Base-by-base conservation (phyloP, 2,329 filamentous ascomycete genomes). In the Sclerotinia nivalis region DNA sequence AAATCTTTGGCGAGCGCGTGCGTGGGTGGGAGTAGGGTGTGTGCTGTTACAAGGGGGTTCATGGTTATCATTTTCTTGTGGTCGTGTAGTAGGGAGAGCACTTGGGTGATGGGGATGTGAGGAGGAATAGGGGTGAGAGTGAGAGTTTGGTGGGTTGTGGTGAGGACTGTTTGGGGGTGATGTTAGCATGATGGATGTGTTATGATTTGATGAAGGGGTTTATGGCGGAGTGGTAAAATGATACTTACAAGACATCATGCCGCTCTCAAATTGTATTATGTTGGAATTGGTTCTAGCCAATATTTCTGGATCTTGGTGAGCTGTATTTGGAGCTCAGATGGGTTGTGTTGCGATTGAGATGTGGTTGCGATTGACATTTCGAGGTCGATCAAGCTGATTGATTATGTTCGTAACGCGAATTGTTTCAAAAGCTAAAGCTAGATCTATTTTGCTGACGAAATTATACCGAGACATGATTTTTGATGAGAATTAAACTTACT, bases 1-100 rank as follows among this genome's bases (percentile, higher is more conserved):
- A 77, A 77, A 34, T 70, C 49, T 22, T 28, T 25, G 56, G 55
- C 47, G 47, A 50, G 66, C 12, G 31, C 20, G 22, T 61, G 55
- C n/a, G 66, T 61, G 4, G 91, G 84, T 45, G 85, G 83, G 80
- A 92, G 91, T 56, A 84, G 84, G 71, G 88, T 85, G 72, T 91
- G 87, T 70, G 90, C 88, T 71, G 90, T 88, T 68, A 96, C 89
- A 65, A 96, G 85, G 1, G 93, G 93, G 80, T 96, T 97, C 71
- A 96, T 83, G 77, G 93, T 89, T 76, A 96, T 95, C 89, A 97
- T 96, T 74, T 87, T 87, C 66, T 85, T 78, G 80, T 95, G 91
- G 80, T 92, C 85, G 81, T 94, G 93, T 34, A 96, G 88, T 76
- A 92, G 90, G 67, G 87, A 83, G 72, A 96, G 78, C 62, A 91